phyloP scores from a whole-genome alignment of 208 protist genomes.

The Acanthamoeba royreba region DNA sequence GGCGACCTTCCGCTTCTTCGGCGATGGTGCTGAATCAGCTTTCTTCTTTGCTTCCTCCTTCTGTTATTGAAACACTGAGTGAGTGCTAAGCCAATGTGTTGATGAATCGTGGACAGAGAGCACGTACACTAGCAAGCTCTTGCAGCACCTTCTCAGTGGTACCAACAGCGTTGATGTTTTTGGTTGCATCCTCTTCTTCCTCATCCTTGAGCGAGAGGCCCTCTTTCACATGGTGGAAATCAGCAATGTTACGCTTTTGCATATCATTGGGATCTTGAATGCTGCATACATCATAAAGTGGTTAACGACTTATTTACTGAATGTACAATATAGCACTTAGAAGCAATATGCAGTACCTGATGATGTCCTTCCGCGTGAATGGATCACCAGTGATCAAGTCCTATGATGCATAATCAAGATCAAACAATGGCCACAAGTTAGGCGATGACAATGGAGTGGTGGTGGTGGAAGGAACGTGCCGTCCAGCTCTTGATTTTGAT shows the following conservation, averaged over 20 bases:
- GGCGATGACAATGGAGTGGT: too few relatives aligned
- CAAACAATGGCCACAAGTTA: too few relatives aligned
- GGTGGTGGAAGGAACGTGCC: neutral
- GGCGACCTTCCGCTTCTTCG: conserved; percentile 13
- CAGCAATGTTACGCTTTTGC: conserved; percentile 58
- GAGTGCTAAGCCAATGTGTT: neutral
- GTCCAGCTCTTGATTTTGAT: conserved; percentile 78
- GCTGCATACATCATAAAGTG: neutral
- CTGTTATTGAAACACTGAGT: neutral
- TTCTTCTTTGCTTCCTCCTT: neutral
- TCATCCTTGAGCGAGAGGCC: conserved; percentile 44
- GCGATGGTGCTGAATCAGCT: too few relatives aligned
- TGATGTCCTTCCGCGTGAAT: conserved; percentile 82
- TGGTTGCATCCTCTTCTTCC: neutral
- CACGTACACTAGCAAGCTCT: neutral
- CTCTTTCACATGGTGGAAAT: conserved; percentile 73
- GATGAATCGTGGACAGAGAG: too few relatives aligned
- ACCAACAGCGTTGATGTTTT: conserved; percentile 44
- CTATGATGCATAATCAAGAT: too few relatives aligned
- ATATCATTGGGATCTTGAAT: conserved; percentile 72
- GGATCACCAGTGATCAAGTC: conserved; percentile 79
- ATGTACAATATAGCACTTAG: too few relatives aligned
- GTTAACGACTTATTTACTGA: too few relatives aligned
- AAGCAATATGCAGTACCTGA: too few relatives aligned
- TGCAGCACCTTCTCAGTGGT: conserved; percentile 25